Evolutionary conservation across 116 monocot genomes (phyloP), one percentile per base, ranked within the genome.

Genomic region (Cymodocea nodosa): DNA sequence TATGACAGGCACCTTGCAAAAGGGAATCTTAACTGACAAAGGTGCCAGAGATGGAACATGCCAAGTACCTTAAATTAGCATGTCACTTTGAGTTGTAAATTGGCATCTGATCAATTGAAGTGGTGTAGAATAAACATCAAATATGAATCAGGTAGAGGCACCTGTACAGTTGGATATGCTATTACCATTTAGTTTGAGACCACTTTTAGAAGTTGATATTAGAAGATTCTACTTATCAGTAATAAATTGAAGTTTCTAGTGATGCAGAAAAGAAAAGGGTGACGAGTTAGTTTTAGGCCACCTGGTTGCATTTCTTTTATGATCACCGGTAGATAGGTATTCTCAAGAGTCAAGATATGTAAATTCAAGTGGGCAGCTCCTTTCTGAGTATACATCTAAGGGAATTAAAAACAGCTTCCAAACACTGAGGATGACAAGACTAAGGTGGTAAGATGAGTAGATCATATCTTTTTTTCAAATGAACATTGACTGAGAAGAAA

Each of bases 341-440:
- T 78, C 10, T 68, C 74, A 30, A 30, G 30, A 30, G 37, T 89
- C 79, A 6, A 81, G 71, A 70, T 83, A 93, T 69, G 81, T 89
- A 60, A 93, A 79, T 60, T 93, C 93, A 53, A 93, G 88, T n/a
- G 89, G 93, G 70, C 85, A 93, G 51, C 85, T 68, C 88, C 93
- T 88, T 13, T 85, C 85, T 0, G 93, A 93, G 65, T 88, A 93
- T 60, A 88, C 61, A 23, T 88, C 85, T 54, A 93, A 73, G 51
- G 85, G 16, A 40, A 83, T 72, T 53, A 85, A 85, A 74, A 85
- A 89, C 62, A 76, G 70, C 64, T 85, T 74, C 89, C 93, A 93
- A 15, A 76, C 81, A 72, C 93, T 88, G 75, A 25, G 35, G 34
- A 60, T 16, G 9, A 60, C 9, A 34, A 4, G 24, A 30, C 23